Evolutionary conservation across 208 protist genomes (phyloP), one percentile per base, ranked within the genome.

Genomic region (Trypanosoma congolense): DNA sequence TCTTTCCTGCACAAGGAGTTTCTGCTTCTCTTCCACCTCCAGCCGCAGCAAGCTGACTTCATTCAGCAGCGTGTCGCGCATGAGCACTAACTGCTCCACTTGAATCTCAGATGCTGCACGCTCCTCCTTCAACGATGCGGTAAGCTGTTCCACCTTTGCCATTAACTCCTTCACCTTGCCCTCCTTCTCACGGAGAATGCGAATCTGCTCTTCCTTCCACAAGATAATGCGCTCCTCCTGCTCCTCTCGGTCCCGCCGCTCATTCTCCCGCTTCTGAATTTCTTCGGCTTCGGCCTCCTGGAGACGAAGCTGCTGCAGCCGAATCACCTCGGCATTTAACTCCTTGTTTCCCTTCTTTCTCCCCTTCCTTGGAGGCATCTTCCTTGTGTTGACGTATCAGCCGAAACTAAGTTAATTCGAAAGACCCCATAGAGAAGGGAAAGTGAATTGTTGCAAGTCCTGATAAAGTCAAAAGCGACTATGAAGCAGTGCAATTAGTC

Each of bases 281-380:
- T 80, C 70, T 52, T 92, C 84, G 4, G 84, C 82, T 29, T 89
- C 73, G 21, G 49, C 61, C 44, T 95, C 88, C 40, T 78, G 60
- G 1, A 49, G 47, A 3, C 73, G 70, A 21, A 92, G 76, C 46
- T 80, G 67, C 40, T 70, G 73, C 29, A 88, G 43, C n/a, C 79
- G 76, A 8, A 81, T 47, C 28, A 61, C 55, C 51, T 88, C 73
- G 0, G 69, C 77, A 38, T 60, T 66, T 31, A 59, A 18, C 50
- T 61, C 58, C 61, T 57, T 59, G 4, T 41, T 47, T 22, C 59
- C 49, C 50, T 70, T 56, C 60, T 70, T 66, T 54, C 73, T 73
- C 21, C 65, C 74, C 41, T 79, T 78, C 48, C 80, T 88, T 29
- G 47, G 55, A 52, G 62, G 21, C 60, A 67, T 71, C 29, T 56